Base-by-base conservation (phyloP, 2,329 filamentous ascomycete genomes). In the Didymella pinodella region DNA sequence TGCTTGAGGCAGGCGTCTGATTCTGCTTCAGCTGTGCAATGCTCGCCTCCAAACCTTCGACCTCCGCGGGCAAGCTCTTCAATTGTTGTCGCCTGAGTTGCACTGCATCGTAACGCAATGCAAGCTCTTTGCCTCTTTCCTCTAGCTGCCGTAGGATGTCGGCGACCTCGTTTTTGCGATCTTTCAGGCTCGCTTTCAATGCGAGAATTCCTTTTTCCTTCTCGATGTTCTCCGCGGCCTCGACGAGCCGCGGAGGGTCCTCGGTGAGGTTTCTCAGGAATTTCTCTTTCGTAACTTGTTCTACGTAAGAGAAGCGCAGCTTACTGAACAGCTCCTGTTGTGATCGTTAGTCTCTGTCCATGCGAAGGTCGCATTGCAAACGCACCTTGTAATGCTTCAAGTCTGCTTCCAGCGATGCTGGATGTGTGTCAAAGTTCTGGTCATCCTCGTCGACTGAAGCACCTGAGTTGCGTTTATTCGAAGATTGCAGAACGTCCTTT, bases 251-350 rank as follows among this genome's bases (percentile, higher is more conserved):
- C 0, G 94, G 95, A 48, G 93, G 92, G 63, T 97, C 91, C 63
- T 92, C 92, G 16, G 96, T 92, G 68, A 98, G 96, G 64, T 91
- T 89, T 66, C 93, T 91, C 54, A 99, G 89, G 77, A 97, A 98
- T 73, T 97, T 96, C 77, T 99, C 95, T 79, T 98, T 99, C 44
- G 94, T 98, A 63, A 98, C 93, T 82, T 98, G 95, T 79, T 99
- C 95, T 68, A 97, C 90, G 79, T 98, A 98, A 65, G 91, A 96
- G 82, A 98, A 98, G 68, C 94, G 92, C 38, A 98, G 85, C 80
- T 99, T 98, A 41, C 92, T 90, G 78, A 98, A 99, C 20, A 98
- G 86, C 78, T 97, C 93, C 80, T 88, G 65, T n/a, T 7, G n/a
- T 32, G 18, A 2, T 20, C 10, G 40, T 71, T 29, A 68, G 57